phyloP scores from a whole-genome alignment of 495 filamentous ascomycete species.

The Pseudomonodictys pantanalensis region DNA sequence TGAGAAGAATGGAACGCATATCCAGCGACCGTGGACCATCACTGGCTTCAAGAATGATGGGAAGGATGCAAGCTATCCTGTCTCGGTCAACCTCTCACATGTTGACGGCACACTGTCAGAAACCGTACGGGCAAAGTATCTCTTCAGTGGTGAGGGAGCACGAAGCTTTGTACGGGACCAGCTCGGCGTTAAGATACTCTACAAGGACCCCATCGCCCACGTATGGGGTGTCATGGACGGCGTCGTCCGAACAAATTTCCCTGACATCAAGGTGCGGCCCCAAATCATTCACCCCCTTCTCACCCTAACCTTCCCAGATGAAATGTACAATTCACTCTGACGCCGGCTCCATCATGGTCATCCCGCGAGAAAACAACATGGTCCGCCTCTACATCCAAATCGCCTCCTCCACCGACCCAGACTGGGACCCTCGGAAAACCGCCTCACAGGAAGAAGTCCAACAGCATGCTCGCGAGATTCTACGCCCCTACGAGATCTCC shows the following conservation, averaged over 20 bases:
- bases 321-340: slow-evolving; percentile 73
- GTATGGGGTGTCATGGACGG: slow-evolving; percentile 50
- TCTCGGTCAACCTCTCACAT: slow-evolving; percentile 69
- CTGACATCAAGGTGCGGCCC: slow-evolving; percentile 47
- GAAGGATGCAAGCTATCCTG: slow-evolving; percentile 54
- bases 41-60: slow-evolving; percentile 59
- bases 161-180: slow-evolving; percentile 60
- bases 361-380: slow-evolving; percentile 47
- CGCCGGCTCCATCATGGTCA: slow-evolving; percentile 49
- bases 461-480: slow-evolving; percentile 56
- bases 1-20: slow-evolving; percentile 54
- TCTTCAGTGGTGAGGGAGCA: slow-evolving; percentile 65
- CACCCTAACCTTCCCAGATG: slow-evolving; percentile 55
- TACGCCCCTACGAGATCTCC: slow-evolving; percentile 58
- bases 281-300: neutral
- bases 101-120: slow-evolving; percentile 68
- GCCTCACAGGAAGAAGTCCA: slow-evolving; percentile 60
- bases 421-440: slow-evolving; percentile 53
- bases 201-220: slow-evolving; percentile 63
- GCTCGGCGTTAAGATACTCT: slow-evolving; percentile 56
- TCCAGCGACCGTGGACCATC: slow-evolving; percentile 65
- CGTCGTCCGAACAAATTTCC: slow-evolving; percentile 46
- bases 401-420: slow-evolving; percentile 57
- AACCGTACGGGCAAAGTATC: slow-evolving; percentile 62
- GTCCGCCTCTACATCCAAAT: slow-evolving; percentile 48